Percentiles rank a stretch among this genome's conserved stretches.
phyloP scores from a whole-genome alignment of 306 rosid genomes.

The Vigna mungo region DNA sequence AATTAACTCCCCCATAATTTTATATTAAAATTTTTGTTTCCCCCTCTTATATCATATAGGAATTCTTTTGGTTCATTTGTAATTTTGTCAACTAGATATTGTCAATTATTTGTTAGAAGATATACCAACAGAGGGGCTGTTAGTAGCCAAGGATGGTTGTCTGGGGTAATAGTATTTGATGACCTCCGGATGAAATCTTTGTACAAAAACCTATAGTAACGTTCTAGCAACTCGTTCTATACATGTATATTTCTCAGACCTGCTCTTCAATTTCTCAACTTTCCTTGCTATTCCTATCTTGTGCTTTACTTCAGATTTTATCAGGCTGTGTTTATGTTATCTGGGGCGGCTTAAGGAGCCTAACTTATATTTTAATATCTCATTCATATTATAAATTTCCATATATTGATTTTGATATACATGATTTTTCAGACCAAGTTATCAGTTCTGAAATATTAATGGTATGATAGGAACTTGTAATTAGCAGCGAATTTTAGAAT shows the following conservation, averaged over 20 bases:
- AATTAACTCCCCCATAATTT: slow-evolving; percentile 43
- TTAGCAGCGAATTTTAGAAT: neutral
- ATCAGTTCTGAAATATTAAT: too few relatives aligned
- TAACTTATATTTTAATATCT: neutral
- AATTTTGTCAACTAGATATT: slow-evolving; percentile 46
- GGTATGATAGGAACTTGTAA: neutral
- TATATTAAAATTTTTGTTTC: neutral
- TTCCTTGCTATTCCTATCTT: slow-evolving; percentile 18
- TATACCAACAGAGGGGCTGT: slow-evolving; percentile 52
- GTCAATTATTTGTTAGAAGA: slow-evolving; percentile 56
- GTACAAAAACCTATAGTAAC: slow-evolving; percentile 60
- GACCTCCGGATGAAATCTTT: slow-evolving; percentile 71
- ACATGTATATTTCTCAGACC: slow-evolving; percentile 46
- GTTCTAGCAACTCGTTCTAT: slow-evolving; percentile 53
- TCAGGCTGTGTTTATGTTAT: neutral
- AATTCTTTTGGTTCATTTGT: slow-evolving; percentile 51
- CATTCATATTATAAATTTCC: too few relatives aligned
- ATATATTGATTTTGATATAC: neutral
- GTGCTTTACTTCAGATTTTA: slow-evolving; percentile 1
- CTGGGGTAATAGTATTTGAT: slow-evolving; percentile 67
- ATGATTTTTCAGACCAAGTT: too few relatives aligned
- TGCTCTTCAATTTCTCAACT: slow-evolving; percentile 36
- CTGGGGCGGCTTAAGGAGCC: neutral
- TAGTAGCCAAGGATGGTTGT: slow-evolving; percentile 62
- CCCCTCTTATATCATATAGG: slow-evolving; percentile 53